Evolutionary conservation across 2,329 filamentous ascomycete species (phyloP).

Genomic region (Dactylellina haptotyla): DNA sequence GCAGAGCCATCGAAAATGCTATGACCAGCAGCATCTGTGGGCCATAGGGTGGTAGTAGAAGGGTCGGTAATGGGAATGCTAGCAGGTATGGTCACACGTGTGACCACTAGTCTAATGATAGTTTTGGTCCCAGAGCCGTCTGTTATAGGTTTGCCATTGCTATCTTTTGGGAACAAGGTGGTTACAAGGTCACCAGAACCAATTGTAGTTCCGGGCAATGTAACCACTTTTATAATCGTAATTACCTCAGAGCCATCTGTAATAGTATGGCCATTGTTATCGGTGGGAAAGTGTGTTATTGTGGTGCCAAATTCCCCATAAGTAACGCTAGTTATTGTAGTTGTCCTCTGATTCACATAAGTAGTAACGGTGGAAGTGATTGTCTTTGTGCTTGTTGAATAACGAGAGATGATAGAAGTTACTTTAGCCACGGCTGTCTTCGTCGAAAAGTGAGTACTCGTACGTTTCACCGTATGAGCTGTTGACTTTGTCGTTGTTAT

Average conservation of each 20-base stretch:
- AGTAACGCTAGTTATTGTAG: neutral
- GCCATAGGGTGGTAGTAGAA: neutral
- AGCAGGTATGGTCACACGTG: too few relatives aligned
- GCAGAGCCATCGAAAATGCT: too few relatives aligned
- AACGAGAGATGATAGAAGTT: neutral
- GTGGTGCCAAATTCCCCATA: neutral
- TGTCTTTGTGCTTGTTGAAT: conserved; percentile 2
- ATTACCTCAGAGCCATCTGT: neutral
- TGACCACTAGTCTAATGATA: neutral
- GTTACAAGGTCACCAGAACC: neutral
- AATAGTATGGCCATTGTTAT: neutral
- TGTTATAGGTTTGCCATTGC: neutral
- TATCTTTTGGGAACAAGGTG: neutral
- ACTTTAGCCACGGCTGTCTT: neutral
- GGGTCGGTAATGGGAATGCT: neutral
- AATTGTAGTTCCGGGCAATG: neutral
- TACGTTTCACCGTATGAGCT: neutral
- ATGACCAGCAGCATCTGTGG: too few relatives aligned
- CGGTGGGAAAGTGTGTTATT: neutral
- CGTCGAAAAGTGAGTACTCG: neutral
- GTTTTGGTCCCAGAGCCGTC: neutral
- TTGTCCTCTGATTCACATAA: too few relatives aligned
- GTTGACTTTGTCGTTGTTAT: neutral
- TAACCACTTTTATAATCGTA: neutral
- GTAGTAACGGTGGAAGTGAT: neutral